Evolutionary conservation across 345 rosid species (phyloP), one percentile per base, ranked within the genome.

Genomic region (Eucalyptus tenuipes): DNA sequence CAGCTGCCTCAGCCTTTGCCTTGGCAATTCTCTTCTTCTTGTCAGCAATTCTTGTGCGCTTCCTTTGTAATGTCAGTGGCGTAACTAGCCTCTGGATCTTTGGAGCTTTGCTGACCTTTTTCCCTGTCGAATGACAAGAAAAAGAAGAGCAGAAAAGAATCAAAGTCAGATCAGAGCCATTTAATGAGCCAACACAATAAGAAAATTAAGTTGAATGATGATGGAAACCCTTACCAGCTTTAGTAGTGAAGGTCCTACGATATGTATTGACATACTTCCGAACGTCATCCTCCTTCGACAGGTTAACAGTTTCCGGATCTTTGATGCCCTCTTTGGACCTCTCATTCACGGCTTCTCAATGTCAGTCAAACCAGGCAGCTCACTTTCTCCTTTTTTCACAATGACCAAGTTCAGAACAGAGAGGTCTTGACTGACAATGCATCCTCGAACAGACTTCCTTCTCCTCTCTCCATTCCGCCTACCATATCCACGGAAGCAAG

Each of bases 241-340:
- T 95, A 88, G 94, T 93, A 44, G 98, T 93, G 91, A 96, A 96
- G 37, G 94, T 94, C 49, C 98, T 92, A 13, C 97, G 97, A 88
- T 96, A 96, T 15, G 99, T 96, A 93, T 97, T 97, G 42, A 97
- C 98, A 53, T 97, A 96, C 90, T 96, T 97, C 91, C 99, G 90
- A 29, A 97, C 98, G 91, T 97, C 99, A 91, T 97, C 99, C 49
- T 97, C 98, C 92, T 97, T 97, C 40, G 94, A 92, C 85, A 97
- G 98, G 91, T 96, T 95, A 88, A 97, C 87, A 97, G 87, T 92
- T 95, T 96, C 85, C 98, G 90, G 93, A 97, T 95, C 93, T 97
- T 97, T 22, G 98, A 95, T 47, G 98, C 98, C 89, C 99, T 95
- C 94, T 97, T 97, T 86, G 98, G 99, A 89, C 99, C 99, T 89